Evolutionary conservation across 169 alveolate species (phyloP), one percentile per base, ranked within the genome.

Genomic region (Cryptosporidium felis): DNA sequence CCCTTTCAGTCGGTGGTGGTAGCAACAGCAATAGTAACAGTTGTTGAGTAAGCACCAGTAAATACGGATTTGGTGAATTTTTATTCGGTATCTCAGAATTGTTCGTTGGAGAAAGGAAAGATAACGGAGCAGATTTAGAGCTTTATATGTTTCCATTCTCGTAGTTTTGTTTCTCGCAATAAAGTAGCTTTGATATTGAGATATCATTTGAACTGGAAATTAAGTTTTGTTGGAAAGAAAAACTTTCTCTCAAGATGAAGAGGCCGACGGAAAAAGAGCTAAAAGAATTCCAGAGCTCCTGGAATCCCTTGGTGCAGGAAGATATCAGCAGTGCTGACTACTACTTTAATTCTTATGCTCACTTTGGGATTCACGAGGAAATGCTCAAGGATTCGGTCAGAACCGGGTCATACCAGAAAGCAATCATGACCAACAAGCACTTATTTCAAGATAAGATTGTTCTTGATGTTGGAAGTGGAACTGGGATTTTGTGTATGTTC

Each of bases 381-480:
- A 97, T 98, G 99, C 89, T 97, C 3, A 97, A 96, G 90, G 99
- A 98, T 88, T 91, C 92, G 23, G 95, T 93, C 28, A 92, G 99
- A 66, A 98, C 99, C 59, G 94, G 92, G 41, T 67, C 97, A n/a
- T 96, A 96, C 81, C 93, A 88, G 88, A 93, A 94, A 34, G 99
- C 99, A 2, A 97, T 98, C 30, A 61, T 94, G 89, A 89, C 93
- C 58, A 97, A 97, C 90, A 91, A 91, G 18, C 97, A 96, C 60
- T 90, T 96, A 45, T 97, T 98, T 89, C 91, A 94, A 79, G 98
- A 92, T 80, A 97, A 97, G 89, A 92, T 97, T 10, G 99, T 98
- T 4, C 88, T 98, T 28, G 99, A 98, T 90, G 94, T 98, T 4
- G 99, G 99, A 12, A 93, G 99, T 61, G 99, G 99, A 4, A 97